Base-by-base conservation (phyloP, 305 asterid genomes). In the Fraxinus dipetala region DNA sequence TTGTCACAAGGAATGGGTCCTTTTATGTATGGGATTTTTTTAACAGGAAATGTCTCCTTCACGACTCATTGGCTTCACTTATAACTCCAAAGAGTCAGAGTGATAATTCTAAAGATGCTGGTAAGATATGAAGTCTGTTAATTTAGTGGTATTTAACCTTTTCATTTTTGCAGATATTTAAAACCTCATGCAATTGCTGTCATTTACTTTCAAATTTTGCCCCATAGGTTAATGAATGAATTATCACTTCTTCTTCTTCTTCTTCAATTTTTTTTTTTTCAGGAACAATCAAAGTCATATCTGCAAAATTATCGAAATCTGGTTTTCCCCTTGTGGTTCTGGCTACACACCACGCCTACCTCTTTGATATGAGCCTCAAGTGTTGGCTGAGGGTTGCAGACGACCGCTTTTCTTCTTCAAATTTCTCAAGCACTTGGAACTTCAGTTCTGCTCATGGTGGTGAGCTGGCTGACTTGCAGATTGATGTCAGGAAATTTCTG, bases 371-470 rank as follows among this genome's bases (percentile, higher is more conserved):
- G 86, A 86, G 89, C 87, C 95, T 96, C 73, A 93, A 84, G 93
- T 96, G 99, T 88, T 96, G 98, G 98, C 84, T 96, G 87, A 92
- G 98, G 84, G 98, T 94, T 76, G 99, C 98, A 6, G 99, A 96
- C 81, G 98, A 96, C 84, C 89, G 94, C 85, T 93, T 92, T 75
- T 94, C 99, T 31, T 94, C 94, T 59, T 95, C 99, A 72, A 94
- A 93, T 88, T 94, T 91, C 83, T 89, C 98, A 70, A 96, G 98
- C 89, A 90, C 98, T 24, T 96, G 99, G 97, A 90, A 88, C 85
- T 84, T 89, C 43, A 93, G 99, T 78, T 90, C 97, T 2, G 82
- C 88, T 59, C 96, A 89, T 84, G 93, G 95, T 77, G 99, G 98
- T 81, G 99, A 96, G 90, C 91, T 96, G 86, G 96, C 97, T 31